Evolutionary conservation across 805 yeast species (phyloP), one percentile per base, ranked within the genome.

Genomic region (Priceomyces haplophilus): DNA sequence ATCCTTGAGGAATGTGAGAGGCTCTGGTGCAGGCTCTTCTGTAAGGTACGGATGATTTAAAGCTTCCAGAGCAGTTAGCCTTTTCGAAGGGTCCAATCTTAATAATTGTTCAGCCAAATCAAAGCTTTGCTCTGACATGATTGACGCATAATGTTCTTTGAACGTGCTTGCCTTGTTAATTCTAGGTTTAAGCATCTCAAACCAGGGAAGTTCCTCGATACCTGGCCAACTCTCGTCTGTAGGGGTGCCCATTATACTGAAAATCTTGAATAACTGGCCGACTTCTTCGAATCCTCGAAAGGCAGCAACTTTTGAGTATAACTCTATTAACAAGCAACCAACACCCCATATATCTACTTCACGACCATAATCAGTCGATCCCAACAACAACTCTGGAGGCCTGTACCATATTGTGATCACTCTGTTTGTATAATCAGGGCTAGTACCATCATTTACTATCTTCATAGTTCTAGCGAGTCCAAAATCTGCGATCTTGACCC

Each of bases 341-440:
- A 88, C 82, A 0, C 98, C 97, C 99, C 99, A 93, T 51, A 88
- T 82, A 58, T 93, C 99, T 7, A 93, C 93, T 53, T 87, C 96
- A 32, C 88, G 67, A 0, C 90, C 93, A 63, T 93, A 93, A 45
- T 82, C 83, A 0, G 98, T 90, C 0, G 96, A 82, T 1, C 99
- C 99, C 44, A 93, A 64, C 30, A 93, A 67, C 24, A 93, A 73
- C 61, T 91, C 99, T 0, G 98, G 98, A 1, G 99, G 99, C 45
- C 99, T 76, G 61, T 93, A 91, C 99, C 99, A 93, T 30, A 93
- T 69, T 0, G 99, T 93, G 41, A 93, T 93, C 32, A 93, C 98
- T 43, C 99, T 69, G 60, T 93, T 93, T 1, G 99, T 91, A 63
- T 91, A 91, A 53, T 89, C 93, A 3, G 87, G 85, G 16, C 77